These are phyloP conservation scores for Dacryopinax primogenitus DNA, from an alignment of 768 basidiomycete genomes.

Conservation along the genomic window DNA sequence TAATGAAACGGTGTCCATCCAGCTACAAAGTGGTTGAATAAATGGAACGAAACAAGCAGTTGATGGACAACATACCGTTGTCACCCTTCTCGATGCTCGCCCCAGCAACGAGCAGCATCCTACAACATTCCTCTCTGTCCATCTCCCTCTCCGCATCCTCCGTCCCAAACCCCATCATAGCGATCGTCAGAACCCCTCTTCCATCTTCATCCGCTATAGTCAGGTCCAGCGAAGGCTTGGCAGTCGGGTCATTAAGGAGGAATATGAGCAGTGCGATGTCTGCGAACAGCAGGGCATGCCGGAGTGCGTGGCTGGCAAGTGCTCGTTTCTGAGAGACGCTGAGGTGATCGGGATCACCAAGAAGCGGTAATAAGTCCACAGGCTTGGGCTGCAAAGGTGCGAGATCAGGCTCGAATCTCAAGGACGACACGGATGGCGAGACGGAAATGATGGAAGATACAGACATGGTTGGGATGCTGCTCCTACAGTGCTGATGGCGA, in stretches of 20 bases:
- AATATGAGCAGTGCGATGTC: slow-evolving; percentile 60
- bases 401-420: slow-evolving; percentile 50
- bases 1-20: slow-evolving; percentile 95
- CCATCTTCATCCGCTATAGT: slow-evolving; percentile 72
- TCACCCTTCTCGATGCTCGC: slow-evolving; percentile 51
- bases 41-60: neutral
- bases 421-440: neutral
- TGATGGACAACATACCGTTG: slow-evolving; percentile 38
- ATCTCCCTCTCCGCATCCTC: slow-evolving; percentile 49
- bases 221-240: slow-evolving; percentile 56
- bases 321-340: slow-evolving; percentile 51
- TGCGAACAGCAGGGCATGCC: slow-evolving; percentile 63
- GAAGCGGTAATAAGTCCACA: slow-evolving; percentile 44
- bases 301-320: slow-evolving; percentile 60
- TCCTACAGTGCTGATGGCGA: neutral
- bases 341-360: slow-evolving; percentile 56
- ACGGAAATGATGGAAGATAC: neutral
- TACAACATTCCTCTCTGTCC: slow-evolving; percentile 81
- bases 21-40: slow-evolving; percentile 33
- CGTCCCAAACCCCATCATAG: slow-evolving; percentile 18
- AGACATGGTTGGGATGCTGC: neutral
- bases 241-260: slow-evolving; percentile 53
- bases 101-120: slow-evolving; percentile 65
- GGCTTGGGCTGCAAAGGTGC: slow-evolving; percentile 65
- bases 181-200: slow-evolving; percentile 36